phyloP scores from a whole-genome alignment of 257 asterid species.

The Fraxinus anomala region DNA sequence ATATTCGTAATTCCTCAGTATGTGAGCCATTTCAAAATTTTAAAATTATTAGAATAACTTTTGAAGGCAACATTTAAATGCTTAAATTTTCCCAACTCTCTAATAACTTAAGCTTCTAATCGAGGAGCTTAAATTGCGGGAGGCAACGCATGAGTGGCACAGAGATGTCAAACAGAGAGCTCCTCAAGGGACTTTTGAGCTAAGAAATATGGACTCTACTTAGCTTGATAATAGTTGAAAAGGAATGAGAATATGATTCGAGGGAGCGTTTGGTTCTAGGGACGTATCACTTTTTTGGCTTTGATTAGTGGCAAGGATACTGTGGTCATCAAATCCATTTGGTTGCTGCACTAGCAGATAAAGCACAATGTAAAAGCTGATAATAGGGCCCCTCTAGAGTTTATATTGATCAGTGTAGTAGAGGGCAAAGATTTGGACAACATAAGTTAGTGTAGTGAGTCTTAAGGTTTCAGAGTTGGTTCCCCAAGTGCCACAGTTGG shows the following conservation, averaged over 20 bases:
- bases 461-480: not conserved
- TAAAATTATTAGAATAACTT: too few species aligned
- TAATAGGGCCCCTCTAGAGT: not conserved
- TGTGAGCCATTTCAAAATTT: too few species aligned
- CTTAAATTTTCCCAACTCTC: too few species aligned
- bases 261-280: not conserved
- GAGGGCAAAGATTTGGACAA: not conserved
- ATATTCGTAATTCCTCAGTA: not conserved
- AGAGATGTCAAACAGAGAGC: not conserved
- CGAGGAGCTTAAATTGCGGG: not conserved
- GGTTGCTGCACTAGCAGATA: not conserved
- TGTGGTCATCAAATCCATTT: not conserved
- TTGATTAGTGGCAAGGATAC: not conserved
- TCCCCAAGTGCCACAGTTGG: not conserved
- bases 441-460: not conserved
- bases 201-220: not conserved
- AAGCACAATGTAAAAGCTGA: not conserved
- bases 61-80: too few species aligned
- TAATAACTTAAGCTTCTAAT: too few species aligned
- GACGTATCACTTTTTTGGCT: not conserved
- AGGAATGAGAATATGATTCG: not conserved
- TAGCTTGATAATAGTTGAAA: not conserved
- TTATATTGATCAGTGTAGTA: not conserved
- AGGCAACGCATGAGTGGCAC: not conserved
- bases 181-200: not conserved